These are phyloP conservation scores for Termitomyces sp. DNA, from an alignment of 768 basidiomycete genomes.

Conservation along the genomic window DNA sequence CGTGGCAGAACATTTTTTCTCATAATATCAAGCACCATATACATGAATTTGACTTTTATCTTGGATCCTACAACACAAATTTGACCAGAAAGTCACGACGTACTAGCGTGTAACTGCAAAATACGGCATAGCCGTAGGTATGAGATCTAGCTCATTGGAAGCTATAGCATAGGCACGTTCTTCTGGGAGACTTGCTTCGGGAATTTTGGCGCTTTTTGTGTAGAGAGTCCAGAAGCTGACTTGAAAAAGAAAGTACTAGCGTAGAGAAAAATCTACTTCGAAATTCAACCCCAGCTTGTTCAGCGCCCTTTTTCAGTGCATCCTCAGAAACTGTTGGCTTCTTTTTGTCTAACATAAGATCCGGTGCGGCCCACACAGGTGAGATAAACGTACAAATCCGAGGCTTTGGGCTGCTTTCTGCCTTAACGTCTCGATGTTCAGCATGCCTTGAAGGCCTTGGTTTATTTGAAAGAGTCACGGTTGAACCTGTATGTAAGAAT, in stretches of 20 bases:
- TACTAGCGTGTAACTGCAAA: too few species aligned
- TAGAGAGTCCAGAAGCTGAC: constrained; percentile 4
- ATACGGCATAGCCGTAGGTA: background rate
- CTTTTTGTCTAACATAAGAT: constrained; percentile 1
- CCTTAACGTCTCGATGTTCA: constrained; percentile 4
- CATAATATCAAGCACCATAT: too few species aligned
- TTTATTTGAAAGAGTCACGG: background rate
- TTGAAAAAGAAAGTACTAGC: constrained; percentile 1
- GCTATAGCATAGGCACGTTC: constrained; percentile 12
- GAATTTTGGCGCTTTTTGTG: constrained; percentile 12
- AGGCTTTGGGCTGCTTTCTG: constrained; percentile 11
- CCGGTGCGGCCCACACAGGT: background rate
- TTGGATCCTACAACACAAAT: background rate
- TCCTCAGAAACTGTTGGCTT: constrained; percentile 1
- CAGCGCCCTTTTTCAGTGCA: background rate
- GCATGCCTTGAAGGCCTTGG: constrained; percentile 1
- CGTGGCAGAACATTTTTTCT: too few species aligned
- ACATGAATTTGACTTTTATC: background rate
- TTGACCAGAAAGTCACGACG: background rate
- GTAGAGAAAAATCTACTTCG: background rate
- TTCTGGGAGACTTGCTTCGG: constrained; percentile 16
- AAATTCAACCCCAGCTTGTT: constrained; percentile 8
- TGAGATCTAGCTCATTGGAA: constrained; percentile 14
- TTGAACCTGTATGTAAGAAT: background rate
- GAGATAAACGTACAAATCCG: constrained; percentile 4